These are phyloP conservation scores for Aspergillus sclerotioniger DNA, from an alignment of 495 filamentous ascomycete genomes.

Conservation along the genomic window DNA sequence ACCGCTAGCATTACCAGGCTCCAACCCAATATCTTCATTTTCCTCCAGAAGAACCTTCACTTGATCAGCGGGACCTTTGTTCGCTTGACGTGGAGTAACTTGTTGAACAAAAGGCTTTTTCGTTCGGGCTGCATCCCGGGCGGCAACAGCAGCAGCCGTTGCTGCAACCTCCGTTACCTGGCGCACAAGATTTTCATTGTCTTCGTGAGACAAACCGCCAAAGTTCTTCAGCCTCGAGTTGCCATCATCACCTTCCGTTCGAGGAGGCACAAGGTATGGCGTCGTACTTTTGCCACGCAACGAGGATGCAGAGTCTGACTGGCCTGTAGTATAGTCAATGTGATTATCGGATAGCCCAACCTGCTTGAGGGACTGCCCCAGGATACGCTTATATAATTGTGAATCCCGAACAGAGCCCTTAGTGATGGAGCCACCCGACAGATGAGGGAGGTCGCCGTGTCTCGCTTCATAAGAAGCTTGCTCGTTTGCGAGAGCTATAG, in stretches of 20 bases:
- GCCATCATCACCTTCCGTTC: conserved; percentile 20
- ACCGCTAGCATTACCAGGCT: conserved; percentile 48
- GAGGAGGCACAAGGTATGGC: conserved; percentile 70
- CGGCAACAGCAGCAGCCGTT: conserved; percentile 83
- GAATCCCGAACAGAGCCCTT: conserved; percentile 68
- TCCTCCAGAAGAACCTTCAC: conserved; percentile 34
- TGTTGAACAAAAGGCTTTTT: conserved; percentile 47
- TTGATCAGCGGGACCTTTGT: conserved; percentile 28
- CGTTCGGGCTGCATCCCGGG: conserved; percentile 66
- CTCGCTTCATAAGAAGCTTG: conserved; percentile 42
- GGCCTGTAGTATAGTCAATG: conserved; percentile 45
- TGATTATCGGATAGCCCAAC: conserved; percentile 60
- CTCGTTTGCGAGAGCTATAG: conserved; percentile 38
- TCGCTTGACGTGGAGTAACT: conserved; percentile 26
- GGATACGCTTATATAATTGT: conserved; percentile 86
- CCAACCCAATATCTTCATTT: conserved; percentile 42
- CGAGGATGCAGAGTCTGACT: conserved; percentile 19
- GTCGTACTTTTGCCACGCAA: conserved; percentile 36
- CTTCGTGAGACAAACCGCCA: conserved; percentile 62
- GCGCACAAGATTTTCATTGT: conserved; percentile 75
- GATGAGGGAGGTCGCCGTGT: conserved; percentile 31
- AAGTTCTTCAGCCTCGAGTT: conserved; percentile 43
- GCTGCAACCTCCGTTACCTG: conserved; percentile 90
- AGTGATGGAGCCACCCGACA: conserved; percentile 24
- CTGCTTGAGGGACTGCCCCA: conserved; percentile 83